Base-by-base conservation (phyloP, 2,329 filamentous ascomycete genomes). In the Sporothrix euskadiensis region DNA sequence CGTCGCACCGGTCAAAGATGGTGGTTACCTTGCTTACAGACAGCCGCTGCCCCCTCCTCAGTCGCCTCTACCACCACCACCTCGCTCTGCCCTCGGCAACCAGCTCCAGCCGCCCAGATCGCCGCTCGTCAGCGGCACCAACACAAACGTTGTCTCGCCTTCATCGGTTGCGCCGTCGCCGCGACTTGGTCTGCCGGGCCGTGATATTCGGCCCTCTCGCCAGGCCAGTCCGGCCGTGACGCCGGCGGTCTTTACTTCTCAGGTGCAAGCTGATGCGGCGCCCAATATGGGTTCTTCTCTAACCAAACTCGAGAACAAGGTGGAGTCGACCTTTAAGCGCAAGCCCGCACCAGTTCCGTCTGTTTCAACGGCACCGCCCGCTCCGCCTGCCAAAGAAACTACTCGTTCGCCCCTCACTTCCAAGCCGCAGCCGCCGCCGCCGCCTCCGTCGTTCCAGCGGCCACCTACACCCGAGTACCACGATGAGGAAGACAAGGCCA, bases 401-500 rank as follows among this genome's bases (percentile, higher is more conserved):
- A 8, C 39, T 12, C 72, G 52, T 19, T 57, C 72, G 41, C 66
- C 57, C 3, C 54, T 61, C 26, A 32, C 65, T 14, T 73, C 41
- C 35, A 73, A 57, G n/a, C 39, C 71, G 14, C 72, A 54, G 8
- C 52, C 54, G 41, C 56, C 52, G 8, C 69, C 59, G 9, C 47
- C 74, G 9, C 74, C 68, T 8, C 75, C 78, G 0, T 44, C 56
- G 4, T 71, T 77, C 14, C 77, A 81, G 54, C 81, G 84, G 1
- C 83, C 84, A 10, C 85, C 85, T 0, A 87, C 85, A 1, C 85
- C 85, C 19, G 85, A 87, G 61, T 86, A 87, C 73, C 82, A 82
- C 54, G 81, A 82, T 26, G 81, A 83, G 59, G 84, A 86, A 12
- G 73, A 78, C 82, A 68, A 68, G 39, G 12, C 12, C 22, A 49